Base-by-base conservation (phyloP, 1,284 basidiomycete genomes). In the Inonotus obliquus region DNA sequence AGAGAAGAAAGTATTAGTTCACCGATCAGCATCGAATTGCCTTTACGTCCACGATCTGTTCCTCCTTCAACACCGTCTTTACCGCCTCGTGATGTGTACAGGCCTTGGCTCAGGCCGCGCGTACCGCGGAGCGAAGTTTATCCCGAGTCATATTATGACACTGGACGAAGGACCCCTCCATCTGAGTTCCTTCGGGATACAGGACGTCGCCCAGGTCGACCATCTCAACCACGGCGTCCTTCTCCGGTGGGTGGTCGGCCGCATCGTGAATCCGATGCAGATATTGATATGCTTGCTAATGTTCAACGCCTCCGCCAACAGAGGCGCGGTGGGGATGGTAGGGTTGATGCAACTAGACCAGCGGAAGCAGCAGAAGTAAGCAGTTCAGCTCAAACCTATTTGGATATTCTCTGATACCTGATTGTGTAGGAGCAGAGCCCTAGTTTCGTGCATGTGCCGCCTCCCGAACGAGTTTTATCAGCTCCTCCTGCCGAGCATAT, bases 281-380 rank as follows among this genome's bases (percentile, higher is more conserved):
- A 59, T 39, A 63, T 60, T 62, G 57, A 65, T 55, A 55, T 63
- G 51, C 47, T 59, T 10, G 51, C 49, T 39, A 39, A 41, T 41
- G 41, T 62, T 7, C 49, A 35, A 25, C 21, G 59, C 10, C 53
- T 49, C 13, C 58, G 59, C 9, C 51, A 25, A 35, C 27, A 44
- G 10, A 59, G 45, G 32, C 21, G 32, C 23, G 49, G 38, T 14
- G 53, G 45, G 13, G 63, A 61, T 48, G 63, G 63, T 14, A 52
- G 29, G 19, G 21, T 61, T 44, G 59, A 64, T 52, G 53, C 35
- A 10, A 57, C 59, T 25, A 19, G 6, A 1, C 62, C 27, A n/a
- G 21, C 11, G 17, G 61, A 10, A n/a, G n/a, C n/a, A 10, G 14
- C 49, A 37, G 27, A 29, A 5, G 57, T 35, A 19, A 17, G 41